Conservation (phyloP, 345 rosid species). For the Pelargonium nanum region DNA sequence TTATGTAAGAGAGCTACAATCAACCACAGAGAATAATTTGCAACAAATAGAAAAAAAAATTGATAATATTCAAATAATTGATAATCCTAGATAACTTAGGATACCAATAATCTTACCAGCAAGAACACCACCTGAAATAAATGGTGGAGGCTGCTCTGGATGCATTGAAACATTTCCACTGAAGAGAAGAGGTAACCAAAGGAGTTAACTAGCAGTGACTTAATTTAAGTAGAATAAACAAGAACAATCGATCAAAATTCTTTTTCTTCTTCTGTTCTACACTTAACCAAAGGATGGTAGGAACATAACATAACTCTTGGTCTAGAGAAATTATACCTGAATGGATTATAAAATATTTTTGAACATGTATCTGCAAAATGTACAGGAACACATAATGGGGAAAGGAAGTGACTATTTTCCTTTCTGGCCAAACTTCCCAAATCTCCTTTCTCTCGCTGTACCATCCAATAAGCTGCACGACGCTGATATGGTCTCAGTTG, state of each 20-base stretch:
- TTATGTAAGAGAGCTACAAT: neutral
- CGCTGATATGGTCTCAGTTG: constrained; percentile 83
- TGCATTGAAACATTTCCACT: constrained; percentile 74
- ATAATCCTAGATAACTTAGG: neutral
- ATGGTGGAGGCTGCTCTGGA: constrained; percentile 40
- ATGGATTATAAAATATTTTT: constrained; percentile 86
- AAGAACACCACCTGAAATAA: constrained; percentile 82
- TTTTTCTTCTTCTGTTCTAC: constrained; percentile 4
- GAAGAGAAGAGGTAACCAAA: constrained; percentile 16
- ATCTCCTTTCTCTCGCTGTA: constrained; percentile 67
- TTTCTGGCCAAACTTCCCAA: constrained; percentile 22
- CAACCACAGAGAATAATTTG: neutral
- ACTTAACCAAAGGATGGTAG: neutral
- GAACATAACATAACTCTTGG: neutral
- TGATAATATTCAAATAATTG: neutral
- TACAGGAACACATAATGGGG: constrained; percentile 60
- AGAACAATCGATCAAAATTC: neutral
- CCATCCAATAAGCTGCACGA: constrained; percentile 96
- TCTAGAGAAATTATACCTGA: constrained; percentile 44
- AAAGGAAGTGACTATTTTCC: constrained; percentile 37
- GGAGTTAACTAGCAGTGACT: neutral
- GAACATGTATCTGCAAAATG: constrained; percentile 53
- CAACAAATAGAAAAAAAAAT: neutral
- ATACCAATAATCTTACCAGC: constrained; percentile 51
- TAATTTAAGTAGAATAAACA: neutral